Evolutionary conservation across 2,329 filamentous ascomycete genomes (phyloP).

Genomic region (Orbilia quercus): DNA sequence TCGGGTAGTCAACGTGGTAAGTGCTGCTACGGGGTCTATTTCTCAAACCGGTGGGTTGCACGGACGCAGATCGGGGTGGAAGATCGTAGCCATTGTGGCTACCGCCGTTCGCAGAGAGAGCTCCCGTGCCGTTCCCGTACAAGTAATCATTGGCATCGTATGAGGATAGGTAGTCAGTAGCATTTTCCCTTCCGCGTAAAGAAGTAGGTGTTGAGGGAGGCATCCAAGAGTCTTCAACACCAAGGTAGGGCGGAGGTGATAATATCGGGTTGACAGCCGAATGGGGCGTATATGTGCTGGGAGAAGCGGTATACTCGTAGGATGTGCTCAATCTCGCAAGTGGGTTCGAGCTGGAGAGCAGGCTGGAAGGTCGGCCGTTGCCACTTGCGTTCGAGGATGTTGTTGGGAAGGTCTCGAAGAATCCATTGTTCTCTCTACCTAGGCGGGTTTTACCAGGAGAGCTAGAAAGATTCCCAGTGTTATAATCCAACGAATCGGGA

Average conservation of each 20-base stretch:
- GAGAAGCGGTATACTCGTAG: conserved; percentile 46
- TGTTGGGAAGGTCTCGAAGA: conserved; percentile 52
- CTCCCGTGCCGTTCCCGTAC: conserved; percentile 45
- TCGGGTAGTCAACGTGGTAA: conserved; percentile 48
- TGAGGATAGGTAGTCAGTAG: conserved; percentile 38
- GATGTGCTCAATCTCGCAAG: conserved; percentile 42
- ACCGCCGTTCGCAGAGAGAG: conserved; percentile 32
- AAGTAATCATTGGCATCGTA: conserved; percentile 40
- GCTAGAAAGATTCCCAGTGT: conserved; percentile 48
- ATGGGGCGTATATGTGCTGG: conserved; percentile 44
- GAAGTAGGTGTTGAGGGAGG: conserved; percentile 49
- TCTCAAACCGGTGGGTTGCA: conserved; percentile 51
- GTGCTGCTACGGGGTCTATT: conserved; percentile 55
- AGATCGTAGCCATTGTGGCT: conserved; percentile 47
- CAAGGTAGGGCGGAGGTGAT: conserved; percentile 49
- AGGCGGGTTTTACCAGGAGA: conserved; percentile 41
- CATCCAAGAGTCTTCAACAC: conserved; percentile 50
- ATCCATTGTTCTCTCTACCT: conserved; percentile 45
- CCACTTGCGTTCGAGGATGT: conserved; percentile 41
- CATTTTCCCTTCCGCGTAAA: conserved; percentile 28
- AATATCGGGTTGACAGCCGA: conserved; percentile 41
- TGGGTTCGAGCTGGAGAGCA: conserved; percentile 51
- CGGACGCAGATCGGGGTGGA: conserved; percentile 49
- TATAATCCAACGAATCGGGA: conserved; percentile 48
- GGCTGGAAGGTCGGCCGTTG: conserved; percentile 44